phyloP scores from a whole-genome alignment of 2,329 filamentous ascomycete species.

The Penicillium thymicola region DNA sequence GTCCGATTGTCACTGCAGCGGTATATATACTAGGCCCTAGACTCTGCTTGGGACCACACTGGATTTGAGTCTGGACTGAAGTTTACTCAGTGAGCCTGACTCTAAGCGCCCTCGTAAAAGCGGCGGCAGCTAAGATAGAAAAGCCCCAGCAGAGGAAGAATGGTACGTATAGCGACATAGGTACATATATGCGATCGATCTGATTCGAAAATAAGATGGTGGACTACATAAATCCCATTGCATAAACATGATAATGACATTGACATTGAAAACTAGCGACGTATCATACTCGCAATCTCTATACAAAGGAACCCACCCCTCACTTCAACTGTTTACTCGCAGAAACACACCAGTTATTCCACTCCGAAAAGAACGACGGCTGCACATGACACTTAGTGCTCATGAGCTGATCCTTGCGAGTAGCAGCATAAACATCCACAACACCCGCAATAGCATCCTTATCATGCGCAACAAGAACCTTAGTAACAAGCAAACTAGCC shows the following conservation, averaged over 20 bases:
- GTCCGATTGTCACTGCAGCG: no score
- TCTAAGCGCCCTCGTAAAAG: no score
- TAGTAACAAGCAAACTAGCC: constrained; percentile 46
- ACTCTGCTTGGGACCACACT: no score
- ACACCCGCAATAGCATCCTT: constrained; percentile 54
- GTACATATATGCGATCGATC: no score
- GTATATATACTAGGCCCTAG: no score
- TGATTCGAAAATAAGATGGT: background rate
- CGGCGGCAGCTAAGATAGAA: no score
- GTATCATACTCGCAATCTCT: background rate
- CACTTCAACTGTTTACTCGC: constrained; percentile 42
- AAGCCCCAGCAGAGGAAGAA: no score
- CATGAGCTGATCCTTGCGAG: constrained; percentile 58
- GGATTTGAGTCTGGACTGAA: no score
- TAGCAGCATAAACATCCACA: constrained; percentile 62
- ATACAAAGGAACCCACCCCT: background rate
- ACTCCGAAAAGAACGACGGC: constrained; percentile 66
- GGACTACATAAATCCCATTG: background rate
- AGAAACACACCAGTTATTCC: constrained; percentile 66
- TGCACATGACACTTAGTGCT: constrained; percentile 59
- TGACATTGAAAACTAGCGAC: background rate
- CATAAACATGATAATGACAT: constrained; percentile 1
- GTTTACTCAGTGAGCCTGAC: no score
- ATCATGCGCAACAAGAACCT: constrained; percentile 45
- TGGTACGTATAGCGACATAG: no score